These are phyloP conservation scores for Stachybotrys echinatus DNA, from an alignment of 2,329 filamentous ascomycete species.

Conservation along the genomic window DNA sequence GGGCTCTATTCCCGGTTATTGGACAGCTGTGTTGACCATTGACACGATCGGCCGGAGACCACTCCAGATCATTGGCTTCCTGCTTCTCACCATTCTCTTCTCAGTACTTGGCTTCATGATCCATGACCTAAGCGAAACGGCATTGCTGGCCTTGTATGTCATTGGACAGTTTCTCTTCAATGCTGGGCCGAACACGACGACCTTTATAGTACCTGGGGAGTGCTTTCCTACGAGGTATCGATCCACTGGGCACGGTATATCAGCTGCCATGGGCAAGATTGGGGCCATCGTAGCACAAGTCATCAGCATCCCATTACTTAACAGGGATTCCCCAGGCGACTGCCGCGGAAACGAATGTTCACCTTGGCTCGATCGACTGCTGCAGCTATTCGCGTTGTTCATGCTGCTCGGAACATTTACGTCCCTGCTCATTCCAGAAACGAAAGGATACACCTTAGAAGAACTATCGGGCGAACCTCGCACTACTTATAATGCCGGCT, in stretches of 20 bases:
- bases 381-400: slow-evolving; percentile 75
- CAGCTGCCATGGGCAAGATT: slow-evolving; percentile 61
- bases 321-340: slow-evolving; percentile 45
- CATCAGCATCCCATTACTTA: slow-evolving; percentile 58
- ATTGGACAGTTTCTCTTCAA: slow-evolving; percentile 64
- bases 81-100: slow-evolving; percentile 56
- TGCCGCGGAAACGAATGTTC: slow-evolving; percentile 44
- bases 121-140: slow-evolving; percentile 37
- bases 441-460: slow-evolving; percentile 68
- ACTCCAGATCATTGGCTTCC: slow-evolving; percentile 62
- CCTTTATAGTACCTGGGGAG: slow-evolving; percentile 60
- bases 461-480: slow-evolving; percentile 62
- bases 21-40: slow-evolving; percentile 67
- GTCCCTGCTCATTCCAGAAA: slow-evolving; percentile 71
- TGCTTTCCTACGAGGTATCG: slow-evolving; percentile 61
- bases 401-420: slow-evolving; percentile 69
- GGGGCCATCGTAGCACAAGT: slow-evolving; percentile 64
- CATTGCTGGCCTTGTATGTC: slow-evolving; percentile 57
- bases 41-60: slow-evolving; percentile 74
- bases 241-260: slow-evolving; percentile 58
- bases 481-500: slow-evolving; percentile 50
- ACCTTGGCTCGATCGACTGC: slow-evolving; percentile 64
- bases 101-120: slow-evolving; percentile 58
- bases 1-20: slow-evolving; percentile 75
- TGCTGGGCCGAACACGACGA: slow-evolving; percentile 61